Evolutionary conservation across 352 stramenopile species (phyloP), one percentile per base, ranked within the genome.

Genomic region (Sclerospora graminicola): DNA sequence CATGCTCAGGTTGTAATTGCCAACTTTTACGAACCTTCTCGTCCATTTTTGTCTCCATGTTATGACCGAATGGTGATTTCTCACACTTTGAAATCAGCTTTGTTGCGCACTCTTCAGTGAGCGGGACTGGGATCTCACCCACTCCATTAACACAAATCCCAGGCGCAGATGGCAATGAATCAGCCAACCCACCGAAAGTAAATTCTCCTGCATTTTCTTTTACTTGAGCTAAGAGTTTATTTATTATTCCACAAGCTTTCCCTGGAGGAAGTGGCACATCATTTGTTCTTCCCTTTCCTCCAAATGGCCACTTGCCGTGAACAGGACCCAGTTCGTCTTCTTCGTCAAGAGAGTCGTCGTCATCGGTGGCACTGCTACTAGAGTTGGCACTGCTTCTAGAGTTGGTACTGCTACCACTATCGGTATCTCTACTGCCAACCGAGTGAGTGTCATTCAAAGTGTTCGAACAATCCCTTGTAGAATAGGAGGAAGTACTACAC

Each of bases 81-180:
- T 54, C 44, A 26, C 50, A 47, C 8, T 45, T 31, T 6, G 19
- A 24, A n/a, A 58, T 54, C 30, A 53, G 23, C 19, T 53, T 41
- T 20, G 44, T 27, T 1, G 50, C 44, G 43, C 39, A 11, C 9
- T 48, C 37, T 21, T 29, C 4, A n/a, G 18, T 6, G 5, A 45
- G 27, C n/a, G 24, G 38, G 1, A 49, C 1, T 0, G 26, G 31
- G 13, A 58, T 54, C 4, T n/a, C 5, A 10, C 36, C 50, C 14
- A 53, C n/a, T n/a, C 11, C 31, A 8, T 52, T 16, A 1, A 54
- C n/a, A 19, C 16, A 31, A 8, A 52, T 20, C 1, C 30, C 43
- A 0, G 44, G 31, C 1, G 19, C 33, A 2, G 15, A 16, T 7
- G 46, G 46, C 20, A 65, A 24, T 14, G 20, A 36, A 2, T 33